phyloP scores from a whole-genome alignment of 495 filamentous ascomycete species.

The Paragyromitra xinjiangensis region DNA sequence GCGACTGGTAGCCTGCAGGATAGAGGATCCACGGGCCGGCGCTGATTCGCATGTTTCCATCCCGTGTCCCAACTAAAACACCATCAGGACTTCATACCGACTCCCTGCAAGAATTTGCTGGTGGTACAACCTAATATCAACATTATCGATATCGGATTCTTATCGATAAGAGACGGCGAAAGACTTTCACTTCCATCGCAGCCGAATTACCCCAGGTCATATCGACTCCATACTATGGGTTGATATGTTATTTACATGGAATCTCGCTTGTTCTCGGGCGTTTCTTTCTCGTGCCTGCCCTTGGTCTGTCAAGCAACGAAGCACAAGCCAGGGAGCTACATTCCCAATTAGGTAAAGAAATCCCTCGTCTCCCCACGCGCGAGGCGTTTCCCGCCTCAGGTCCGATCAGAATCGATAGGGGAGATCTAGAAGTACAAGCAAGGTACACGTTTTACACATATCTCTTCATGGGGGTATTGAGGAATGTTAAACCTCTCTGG shows the following conservation, averaged over 20 bases:
- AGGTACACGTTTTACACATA: conserved; percentile 23
- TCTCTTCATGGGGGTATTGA: not conserved
- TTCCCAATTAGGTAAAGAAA: conserved; percentile 43
- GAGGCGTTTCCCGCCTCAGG: conserved; percentile 15
- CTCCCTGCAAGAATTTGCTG: not conserved
- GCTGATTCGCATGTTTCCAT: conserved; percentile 7
- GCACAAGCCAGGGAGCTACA: conserved; percentile 32
- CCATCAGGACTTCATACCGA: not conserved
- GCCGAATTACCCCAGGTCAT: not conserved
- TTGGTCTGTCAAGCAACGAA: conserved; percentile 19
- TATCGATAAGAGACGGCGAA: conserved; percentile 14
- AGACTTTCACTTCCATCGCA: not conserved
- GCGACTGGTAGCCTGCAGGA: not conserved
- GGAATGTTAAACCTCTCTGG: conserved; percentile 26
- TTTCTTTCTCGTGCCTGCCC: conserved; percentile 19
- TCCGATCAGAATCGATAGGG: conserved; percentile 21
- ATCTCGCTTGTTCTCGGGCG: not conserved
- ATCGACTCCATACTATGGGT: not conserved
- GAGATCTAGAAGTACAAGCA: conserved; percentile 22
- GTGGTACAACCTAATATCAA: not conserved
- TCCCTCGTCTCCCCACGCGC: conserved; percentile 34
- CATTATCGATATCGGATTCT: conserved; percentile 6
- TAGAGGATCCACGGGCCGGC: conserved; percentile 1
- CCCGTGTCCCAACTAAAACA: not conserved
- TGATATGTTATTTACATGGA: not conserved